Percentiles rank a stretch among this genome's conserved stretches.
phyloP scores from a whole-genome alignment of 768 basidiomycete species.

The Ephemerocybe angulata region DNA sequence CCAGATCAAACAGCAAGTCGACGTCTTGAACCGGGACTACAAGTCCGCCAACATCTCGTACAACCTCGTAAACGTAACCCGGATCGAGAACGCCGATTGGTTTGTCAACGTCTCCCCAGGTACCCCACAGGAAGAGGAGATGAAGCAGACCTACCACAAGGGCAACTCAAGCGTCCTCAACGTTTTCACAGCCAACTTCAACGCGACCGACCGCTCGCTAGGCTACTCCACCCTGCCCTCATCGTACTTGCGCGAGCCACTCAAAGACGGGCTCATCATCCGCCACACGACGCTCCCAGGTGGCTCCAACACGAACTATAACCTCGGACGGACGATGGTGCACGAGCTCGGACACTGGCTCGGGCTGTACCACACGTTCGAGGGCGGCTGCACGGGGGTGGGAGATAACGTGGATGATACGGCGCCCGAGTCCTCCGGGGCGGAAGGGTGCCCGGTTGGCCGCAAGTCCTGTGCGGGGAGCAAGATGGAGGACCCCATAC shows the following conservation, averaged over 20 bases:
- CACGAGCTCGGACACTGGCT: constrained; percentile 53
- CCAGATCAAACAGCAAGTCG: constrained; percentile 38
- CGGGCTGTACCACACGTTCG: constrained; percentile 48
- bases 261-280: constrained; percentile 44
- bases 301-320: constrained; percentile 37
- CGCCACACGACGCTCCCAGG: constrained; percentile 36
- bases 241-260: constrained; percentile 32
- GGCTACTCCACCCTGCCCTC: constrained; percentile 50
- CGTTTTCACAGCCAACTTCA: constrained; percentile 33
- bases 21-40: constrained; percentile 40
- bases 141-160: constrained; percentile 35
- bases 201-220: constrained; percentile 28
- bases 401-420: constrained; percentile 45
- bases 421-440: constrained; percentile 34
- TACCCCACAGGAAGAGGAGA: constrained; percentile 28
- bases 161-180: constrained; percentile 36
- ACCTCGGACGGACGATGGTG: constrained; percentile 42
- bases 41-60: constrained; percentile 32
- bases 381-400: constrained; percentile 30
- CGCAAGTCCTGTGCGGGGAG: constrained; percentile 29
- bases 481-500: constrained; percentile 36
- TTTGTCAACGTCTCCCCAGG: constrained; percentile 33
- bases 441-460: constrained; percentile 34
- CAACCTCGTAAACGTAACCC: constrained; percentile 30
- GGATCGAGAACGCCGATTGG: constrained; percentile 41